phyloP scores from a whole-genome alignment of 2,329 filamentous ascomycete genomes.

The Didymella arachidicola region DNA sequence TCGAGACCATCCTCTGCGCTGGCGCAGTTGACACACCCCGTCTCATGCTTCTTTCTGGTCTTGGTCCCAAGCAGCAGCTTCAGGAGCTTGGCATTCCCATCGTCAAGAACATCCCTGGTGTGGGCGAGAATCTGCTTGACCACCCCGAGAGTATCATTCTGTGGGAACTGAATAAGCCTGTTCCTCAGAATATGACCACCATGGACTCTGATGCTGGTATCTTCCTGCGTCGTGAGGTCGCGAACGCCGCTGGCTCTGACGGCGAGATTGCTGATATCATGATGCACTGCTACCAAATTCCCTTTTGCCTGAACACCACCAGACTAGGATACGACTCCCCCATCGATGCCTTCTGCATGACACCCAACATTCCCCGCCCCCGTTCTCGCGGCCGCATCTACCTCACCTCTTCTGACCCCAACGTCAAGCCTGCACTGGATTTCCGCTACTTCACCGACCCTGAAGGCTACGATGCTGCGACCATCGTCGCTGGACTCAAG shows the following conservation, averaged over 20 bases:
- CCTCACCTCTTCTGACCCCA: conserved; percentile 77
- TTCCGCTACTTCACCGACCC: conserved; percentile 91
- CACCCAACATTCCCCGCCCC: conserved; percentile 86
- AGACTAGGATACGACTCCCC: conserved; percentile 77
- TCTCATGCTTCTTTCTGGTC: conserved; percentile 62
- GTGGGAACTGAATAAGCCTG: conserved; percentile 82
- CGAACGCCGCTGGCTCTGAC: conserved; percentile 73
- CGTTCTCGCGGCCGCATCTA: conserved; percentile 79
- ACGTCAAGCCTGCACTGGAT: conserved; percentile 81
- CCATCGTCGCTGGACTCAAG: conserved; percentile 77
- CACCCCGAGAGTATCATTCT: conserved; percentile 73
- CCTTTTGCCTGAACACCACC: conserved; percentile 85
- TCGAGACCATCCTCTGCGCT: conserved; percentile 80
- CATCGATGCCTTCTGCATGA: conserved; percentile 89
- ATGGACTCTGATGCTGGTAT: conserved; percentile 92
- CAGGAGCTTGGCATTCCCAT: conserved; percentile 60
- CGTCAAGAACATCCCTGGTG: conserved; percentile 66
- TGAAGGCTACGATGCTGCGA: conserved; percentile 84
- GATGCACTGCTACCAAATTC: conserved; percentile 98
- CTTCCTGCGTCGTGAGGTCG: conserved; percentile 80
- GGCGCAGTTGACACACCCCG: conserved; percentile 84
- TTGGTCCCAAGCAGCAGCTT: conserved; percentile 59
- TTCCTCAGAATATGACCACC: conserved; percentile 80
- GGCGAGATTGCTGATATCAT: conserved; percentile 84
- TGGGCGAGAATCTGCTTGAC: conserved; percentile 70